These are phyloP conservation scores for Hydrangea macrophylla DNA, from an alignment of 148 eudicot species.

Conservation along the genomic window DNA sequence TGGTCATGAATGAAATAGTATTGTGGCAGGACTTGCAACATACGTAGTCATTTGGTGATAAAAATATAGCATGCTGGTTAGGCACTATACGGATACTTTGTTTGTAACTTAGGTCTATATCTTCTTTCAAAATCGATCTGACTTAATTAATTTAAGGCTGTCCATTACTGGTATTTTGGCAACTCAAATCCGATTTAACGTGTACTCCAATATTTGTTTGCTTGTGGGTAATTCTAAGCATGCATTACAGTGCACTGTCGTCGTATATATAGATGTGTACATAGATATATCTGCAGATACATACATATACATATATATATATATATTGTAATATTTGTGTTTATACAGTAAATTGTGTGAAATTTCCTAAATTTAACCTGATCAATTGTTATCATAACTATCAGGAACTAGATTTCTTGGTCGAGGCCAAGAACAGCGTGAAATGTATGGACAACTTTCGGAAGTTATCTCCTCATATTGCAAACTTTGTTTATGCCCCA, in stretches of 20 bases:
- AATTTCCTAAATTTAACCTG: conserved; percentile 3
- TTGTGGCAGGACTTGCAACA: no score
- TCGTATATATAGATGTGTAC: no score
- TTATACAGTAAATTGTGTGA: background rate
- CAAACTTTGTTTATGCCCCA: conserved; percentile 82
- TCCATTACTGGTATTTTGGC: background rate
- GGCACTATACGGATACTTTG: background rate
- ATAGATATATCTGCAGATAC: background rate
- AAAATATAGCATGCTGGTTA: background rate
- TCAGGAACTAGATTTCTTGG: conserved; percentile 90
- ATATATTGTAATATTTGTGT: background rate
- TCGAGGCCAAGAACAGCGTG: conserved; percentile 85
- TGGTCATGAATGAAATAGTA: no score
- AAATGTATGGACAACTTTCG: conserved; percentile 87
- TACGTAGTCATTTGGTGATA: background rate
- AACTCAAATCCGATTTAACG: background rate
- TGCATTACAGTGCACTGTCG: background rate
- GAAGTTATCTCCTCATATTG: conserved; percentile 84
- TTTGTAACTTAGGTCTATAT: background rate
- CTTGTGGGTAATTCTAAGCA: background rate
- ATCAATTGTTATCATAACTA: conserved; percentile 26
- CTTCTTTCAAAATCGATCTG: background rate
- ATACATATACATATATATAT: no score
- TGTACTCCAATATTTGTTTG: background rate
- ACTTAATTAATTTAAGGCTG: background rate